Evolutionary conservation across 768 basidiomycete genomes (phyloP), one percentile per base, ranked within the genome.

Genomic region (Jaapia argillacea): DNA sequence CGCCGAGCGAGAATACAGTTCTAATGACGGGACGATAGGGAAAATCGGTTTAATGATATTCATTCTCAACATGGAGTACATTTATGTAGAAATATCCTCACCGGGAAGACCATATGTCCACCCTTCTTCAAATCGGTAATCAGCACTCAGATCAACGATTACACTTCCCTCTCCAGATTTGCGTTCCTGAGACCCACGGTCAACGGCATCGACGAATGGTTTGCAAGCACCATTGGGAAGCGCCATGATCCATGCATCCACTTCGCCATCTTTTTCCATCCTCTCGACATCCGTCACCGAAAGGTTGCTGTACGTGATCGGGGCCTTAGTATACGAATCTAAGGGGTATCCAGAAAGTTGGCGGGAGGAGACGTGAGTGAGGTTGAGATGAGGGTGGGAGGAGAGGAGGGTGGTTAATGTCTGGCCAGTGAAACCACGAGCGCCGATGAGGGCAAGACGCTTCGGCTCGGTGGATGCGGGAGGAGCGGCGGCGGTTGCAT

Each of bases 91-190:
- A 64, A 66, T 58, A 55, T 53, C 68, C 91, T 89, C 76, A 99
- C 94, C 94, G 62, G 96, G 96, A 64, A 99, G 79, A 54, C 96
- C 96, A 59, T 99, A 99, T 50, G 86, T 86, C 96, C 96, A 99
- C 40, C 75, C 85, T 36, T 79, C 68, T 70, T 98, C 92, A 61
- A 98, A 98, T 51, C 96, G 71, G 62, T 89, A 91, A 63, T 99
- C 96, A 20, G 94, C 96, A 55, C 90, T 76, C 47, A 99, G 65
- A 58, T 99, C 96, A 27, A 98, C 81, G 27, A 98, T 67, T 16
- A 94, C 88, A 51, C 91, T 87, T 35, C 72, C 68, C 46, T 69
- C 65, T 24, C 59, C 61, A 36, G 55, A 51, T 42, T 61, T 64
- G 49, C 79, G 76, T 54, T 70, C 74, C 48, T 67, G 64, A 12